A percentile compares a stretch with the other conserved stretches of the same genome.
These are phyloP conservation scores for Rhizopogon vesiculosus DNA, from an alignment of 768 basidiomycete species.

Conservation along the genomic window DNA sequence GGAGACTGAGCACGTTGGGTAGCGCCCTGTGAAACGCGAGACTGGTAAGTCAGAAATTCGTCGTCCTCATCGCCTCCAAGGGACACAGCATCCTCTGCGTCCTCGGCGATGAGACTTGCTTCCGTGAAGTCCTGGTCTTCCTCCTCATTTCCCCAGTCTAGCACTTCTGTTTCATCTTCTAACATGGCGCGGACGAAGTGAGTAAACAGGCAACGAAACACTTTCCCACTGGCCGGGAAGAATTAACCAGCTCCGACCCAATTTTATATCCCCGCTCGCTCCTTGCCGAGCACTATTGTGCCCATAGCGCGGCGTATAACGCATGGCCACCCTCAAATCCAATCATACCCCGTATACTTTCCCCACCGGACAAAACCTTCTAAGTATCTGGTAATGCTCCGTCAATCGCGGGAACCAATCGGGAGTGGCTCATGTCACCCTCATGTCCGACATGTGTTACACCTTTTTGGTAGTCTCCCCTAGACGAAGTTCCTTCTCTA, in stretches of 20 bases:
- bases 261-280: conserved; percentile 3
- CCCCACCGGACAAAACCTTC: too few species aligned
- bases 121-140: conserved; percentile 40
- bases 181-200: conserved; percentile 31
- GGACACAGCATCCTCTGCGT: conserved; percentile 62
- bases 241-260: conserved; percentile 6
- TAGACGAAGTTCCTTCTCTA: too few species aligned
- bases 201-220: conserved; percentile 7
- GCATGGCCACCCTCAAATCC: too few species aligned
- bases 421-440: too few species aligned
- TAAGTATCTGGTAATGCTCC: too few species aligned
- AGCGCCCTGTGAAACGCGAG: conserved; percentile 27
- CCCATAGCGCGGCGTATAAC: too few species aligned
- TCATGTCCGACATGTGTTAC: too few species aligned
- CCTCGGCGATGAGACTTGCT: conserved; percentile 28
- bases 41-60: conserved; percentile 44
- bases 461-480: too few species aligned
- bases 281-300: neutral
- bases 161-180: conserved; percentile 60
- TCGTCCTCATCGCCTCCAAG: conserved; percentile 72
- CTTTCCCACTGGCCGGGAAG: neutral
- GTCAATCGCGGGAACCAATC: too few species aligned
- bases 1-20: conserved; percentile 12
- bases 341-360: too few species aligned
- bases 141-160: conserved; percentile 66